Evolutionary conservation across 345 rosid species (phyloP), one percentile per base, ranked within the genome.

Genomic region (Reutealis trisperma): DNA sequence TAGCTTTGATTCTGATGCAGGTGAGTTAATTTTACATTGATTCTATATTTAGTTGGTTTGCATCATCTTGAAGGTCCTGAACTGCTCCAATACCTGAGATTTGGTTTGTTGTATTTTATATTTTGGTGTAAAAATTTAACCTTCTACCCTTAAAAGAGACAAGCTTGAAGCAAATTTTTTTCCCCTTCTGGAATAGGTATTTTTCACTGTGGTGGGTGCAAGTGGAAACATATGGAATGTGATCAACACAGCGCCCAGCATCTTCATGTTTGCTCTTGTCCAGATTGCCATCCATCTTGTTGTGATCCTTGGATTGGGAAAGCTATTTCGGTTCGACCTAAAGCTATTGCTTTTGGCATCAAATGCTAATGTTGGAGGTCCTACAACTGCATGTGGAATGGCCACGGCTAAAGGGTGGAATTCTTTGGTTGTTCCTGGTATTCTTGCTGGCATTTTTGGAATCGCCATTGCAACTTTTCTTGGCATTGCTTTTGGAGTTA

Each of bases 1-100:
- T 95, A 90, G 98, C 98, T 77, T 41, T 95, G 59, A 91, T 93
- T 80, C 89, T 95, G 71, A 95, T 89, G 96, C 99, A 93, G 94
- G 99, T 89, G 74, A 82, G 80, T 55, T 25, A 57, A 44, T 25
- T 60, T 42, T 49, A 25, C 66, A 8, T 11, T 30, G 22, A 24
- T 65, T 19, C 51, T 34, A 18, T 15, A 22, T 25, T 37, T 68
- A 61, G 70, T 68, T 57, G 24, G 13, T 42, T 61, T 34, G 25
- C 52, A 6, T 63, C 15, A 66, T 1, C 25, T 82, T 63, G 21
- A 74, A 57, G n/a, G 19, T 22, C 19, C 37, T 55, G 32, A 27
- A 49, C 24, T 25, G 1, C 41, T 68, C n/a, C 34, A 5, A 10
- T 24, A 3, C 37, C 4, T 27, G 19, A 62, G 41, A 18, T 49